These are phyloP conservation scores for Bolboschoenoplectus hybrid DNA, from an alignment of 202 grass and related monocot genomes.

Conservation along the genomic window DNA sequence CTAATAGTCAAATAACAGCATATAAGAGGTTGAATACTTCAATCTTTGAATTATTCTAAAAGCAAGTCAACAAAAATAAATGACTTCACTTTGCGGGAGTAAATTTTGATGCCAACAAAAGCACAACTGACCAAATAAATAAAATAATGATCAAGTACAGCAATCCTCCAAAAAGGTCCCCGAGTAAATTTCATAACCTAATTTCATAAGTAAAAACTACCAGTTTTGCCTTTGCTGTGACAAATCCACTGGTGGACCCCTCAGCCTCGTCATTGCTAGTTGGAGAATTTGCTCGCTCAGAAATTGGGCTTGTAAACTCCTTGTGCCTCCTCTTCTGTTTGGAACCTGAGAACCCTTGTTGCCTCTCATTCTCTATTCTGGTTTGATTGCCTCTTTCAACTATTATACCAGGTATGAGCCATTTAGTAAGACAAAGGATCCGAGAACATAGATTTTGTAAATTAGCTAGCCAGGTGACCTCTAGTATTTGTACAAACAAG, in stretches of 20 bases:
- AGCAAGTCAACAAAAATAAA: conserved; percentile 20
- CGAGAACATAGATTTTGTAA: neutral
- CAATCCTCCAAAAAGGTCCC: neutral
- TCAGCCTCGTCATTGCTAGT: conserved; percentile 72
- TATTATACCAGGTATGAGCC: conserved; percentile 11
- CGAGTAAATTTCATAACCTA: neutral
- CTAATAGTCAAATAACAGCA: conserved; percentile 39
- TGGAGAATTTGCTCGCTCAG: conserved; percentile 74
- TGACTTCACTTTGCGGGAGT: neutral
- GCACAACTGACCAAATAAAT: neutral
- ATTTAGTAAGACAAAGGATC: conserved; percentile 10
- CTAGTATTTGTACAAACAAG: neutral
- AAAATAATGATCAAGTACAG: neutral
- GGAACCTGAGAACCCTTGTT: conserved; percentile 35
- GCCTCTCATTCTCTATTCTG: conserved; percentile 58
- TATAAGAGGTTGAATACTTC: neutral
- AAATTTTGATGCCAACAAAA: neutral
- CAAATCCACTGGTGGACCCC: conserved; percentile 58
- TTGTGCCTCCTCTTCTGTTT: conserved; percentile 67
- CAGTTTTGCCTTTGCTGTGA: conserved; percentile 85
- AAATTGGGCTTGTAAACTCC: conserved; percentile 93
- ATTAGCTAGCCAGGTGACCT: neutral
- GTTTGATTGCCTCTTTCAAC: conserved; percentile 24
- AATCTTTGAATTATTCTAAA: conserved; percentile 4
- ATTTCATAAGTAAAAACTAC: conserved; percentile 40